phyloP scores from a whole-genome alignment of 331 rosid species.

The Malus hybrid region DNA sequence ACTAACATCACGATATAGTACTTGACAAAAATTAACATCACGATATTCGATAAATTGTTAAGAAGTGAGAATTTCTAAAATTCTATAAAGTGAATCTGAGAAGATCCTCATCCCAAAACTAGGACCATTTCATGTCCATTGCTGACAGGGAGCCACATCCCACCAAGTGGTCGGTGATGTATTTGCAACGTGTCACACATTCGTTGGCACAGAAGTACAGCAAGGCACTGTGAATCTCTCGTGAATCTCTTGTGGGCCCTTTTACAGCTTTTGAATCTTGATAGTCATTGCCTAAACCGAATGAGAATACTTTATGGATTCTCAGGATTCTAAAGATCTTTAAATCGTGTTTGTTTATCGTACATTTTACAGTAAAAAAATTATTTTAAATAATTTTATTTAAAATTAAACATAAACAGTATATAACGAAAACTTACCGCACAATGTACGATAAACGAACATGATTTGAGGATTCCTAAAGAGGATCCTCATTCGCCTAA shows the following conservation, averaged over 20 bases:
- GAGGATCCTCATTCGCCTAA: no score
- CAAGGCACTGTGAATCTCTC: background rate
- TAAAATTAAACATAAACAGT: no score
- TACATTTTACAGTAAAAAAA: fast-evolving
- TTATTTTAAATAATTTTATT: no score
- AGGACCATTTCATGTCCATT: slow-evolving; percentile 1
- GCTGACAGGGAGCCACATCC: background rate
- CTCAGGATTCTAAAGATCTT: fast-evolving
- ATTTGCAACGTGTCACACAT: background rate
- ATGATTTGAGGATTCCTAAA: no score
- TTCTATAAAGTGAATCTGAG: no score
- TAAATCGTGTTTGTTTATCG: no score
- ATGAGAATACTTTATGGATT: no score
- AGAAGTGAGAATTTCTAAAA: no score
- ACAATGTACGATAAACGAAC: no score
- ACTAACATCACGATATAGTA: no score
- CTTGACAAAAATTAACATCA: no score
- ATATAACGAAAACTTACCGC: fast-evolving
- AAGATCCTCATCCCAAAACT: background rate
- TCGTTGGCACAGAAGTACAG: background rate
- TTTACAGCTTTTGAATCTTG: background rate
- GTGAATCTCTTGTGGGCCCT: background rate
- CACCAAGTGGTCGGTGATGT: slow-evolving; percentile 2
- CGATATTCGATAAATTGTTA: no score
- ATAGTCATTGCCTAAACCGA: background rate